Evolutionary conservation across 176 grass and related monocot genomes (phyloP), one percentile per base, ranked within the genome.

Genomic region (Cocos nucifera): DNA sequence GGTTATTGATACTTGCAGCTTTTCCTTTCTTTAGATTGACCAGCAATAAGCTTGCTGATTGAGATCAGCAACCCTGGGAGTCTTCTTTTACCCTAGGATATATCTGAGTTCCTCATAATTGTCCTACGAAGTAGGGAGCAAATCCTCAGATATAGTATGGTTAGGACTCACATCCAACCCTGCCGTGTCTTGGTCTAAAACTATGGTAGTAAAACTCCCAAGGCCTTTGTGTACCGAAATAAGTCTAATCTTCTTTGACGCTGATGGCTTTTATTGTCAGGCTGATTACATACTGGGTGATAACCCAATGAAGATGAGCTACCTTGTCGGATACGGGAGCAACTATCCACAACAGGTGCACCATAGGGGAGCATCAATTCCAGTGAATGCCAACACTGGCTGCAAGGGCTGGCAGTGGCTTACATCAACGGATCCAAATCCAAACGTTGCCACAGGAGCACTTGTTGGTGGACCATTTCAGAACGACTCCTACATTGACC

Each of bases 341-440:
- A 65, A 19, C 3, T 95, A 82, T 56, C 85, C 89, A 3, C 62
- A 69, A 64, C 73, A 66, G 60, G 72, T 89, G 59, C 89, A 95
- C 73, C 89, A 95, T 65, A 77, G 85, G 19, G 85, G 85, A 19
- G 89, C 89, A 54, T 86, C 89, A 9, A 95, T 95, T 57, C 89
- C 89, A 0, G 78, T 66, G 0, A 73, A 78, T 54, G 69, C 52
- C 29, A 21, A 75, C 67, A 79, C 81, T 19, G 79, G 78, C 53
- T 95, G 85, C 54, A 49, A 58, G 22, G 89, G 86, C 19, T 72
- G 85, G 54, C 4, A 70, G 54, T 95, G 89, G 89, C 85, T 95
- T 2, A 54, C 73, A 3, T 52, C 79, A 14, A 2, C 64, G 3
- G 22, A 73, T 3, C 57, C 79, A 14, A 89, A 89, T 73, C 82